phyloP scores from a whole-genome alignment of 2,329 filamentous ascomycete genomes.

The Verticillium zaregamsianum region DNA sequence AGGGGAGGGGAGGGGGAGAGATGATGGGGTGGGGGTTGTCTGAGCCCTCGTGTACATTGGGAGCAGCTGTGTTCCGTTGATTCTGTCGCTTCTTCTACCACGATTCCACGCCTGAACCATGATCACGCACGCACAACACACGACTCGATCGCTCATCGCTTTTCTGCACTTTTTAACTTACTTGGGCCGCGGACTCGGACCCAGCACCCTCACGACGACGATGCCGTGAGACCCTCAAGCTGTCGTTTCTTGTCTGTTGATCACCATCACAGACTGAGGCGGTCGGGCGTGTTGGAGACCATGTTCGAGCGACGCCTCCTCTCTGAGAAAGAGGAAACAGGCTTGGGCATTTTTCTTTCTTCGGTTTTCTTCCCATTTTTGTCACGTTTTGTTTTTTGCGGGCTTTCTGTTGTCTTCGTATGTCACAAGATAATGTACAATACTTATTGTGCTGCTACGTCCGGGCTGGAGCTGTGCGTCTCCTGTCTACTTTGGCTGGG shows the following conservation, averaged over 20 bases:
- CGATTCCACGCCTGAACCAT: constrained; percentile 13
- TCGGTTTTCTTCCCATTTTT: not conserved
- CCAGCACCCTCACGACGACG: not conserved
- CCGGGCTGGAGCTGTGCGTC: not conserved
- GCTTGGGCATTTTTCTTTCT: constrained; percentile 3
- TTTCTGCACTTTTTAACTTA: not conserved
- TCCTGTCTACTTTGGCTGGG: not conserved
- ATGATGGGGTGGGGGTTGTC: constrained; percentile 7
- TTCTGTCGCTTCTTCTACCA: constrained; percentile 11
- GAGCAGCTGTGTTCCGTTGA: constrained; percentile 3
- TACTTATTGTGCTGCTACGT: constrained; percentile 1
- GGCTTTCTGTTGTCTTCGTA: constrained; percentile 4
- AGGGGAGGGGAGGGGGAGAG: not conserved
- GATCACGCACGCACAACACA: constrained; percentile 11
- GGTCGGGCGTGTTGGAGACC: not conserved
- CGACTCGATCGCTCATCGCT: not conserved
- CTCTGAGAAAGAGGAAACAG: not conserved
- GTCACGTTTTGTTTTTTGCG: not conserved
- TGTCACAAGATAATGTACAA: constrained; percentile 14
- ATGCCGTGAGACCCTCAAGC: not conserved
- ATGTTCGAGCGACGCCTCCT: not conserved
- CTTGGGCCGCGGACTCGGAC: not conserved
- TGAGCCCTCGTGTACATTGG: constrained; percentile 3
- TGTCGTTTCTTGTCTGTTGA: not conserved
- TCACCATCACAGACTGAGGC: not conserved